phyloP scores from a whole-genome alignment of 129 eudicot species.

The Rutidosis leptorrhynchoides region DNA sequence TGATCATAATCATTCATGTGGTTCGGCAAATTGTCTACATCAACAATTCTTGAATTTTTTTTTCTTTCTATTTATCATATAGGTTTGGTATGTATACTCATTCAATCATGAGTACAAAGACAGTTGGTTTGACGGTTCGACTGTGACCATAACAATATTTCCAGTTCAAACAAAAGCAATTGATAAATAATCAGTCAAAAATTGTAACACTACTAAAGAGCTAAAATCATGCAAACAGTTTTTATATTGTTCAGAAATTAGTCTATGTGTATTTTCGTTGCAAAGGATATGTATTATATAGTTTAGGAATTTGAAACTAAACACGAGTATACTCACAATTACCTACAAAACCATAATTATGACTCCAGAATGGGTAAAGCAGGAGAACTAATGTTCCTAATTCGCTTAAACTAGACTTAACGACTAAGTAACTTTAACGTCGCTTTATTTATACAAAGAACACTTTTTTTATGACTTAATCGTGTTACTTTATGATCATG shows the following conservation, averaged over 20 bases:
- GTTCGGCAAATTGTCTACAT: background rate
- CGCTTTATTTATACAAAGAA: background rate
- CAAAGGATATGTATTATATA: background rate
- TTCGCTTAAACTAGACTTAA: background rate
- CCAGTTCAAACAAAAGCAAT: background rate
- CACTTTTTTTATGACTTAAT: background rate
- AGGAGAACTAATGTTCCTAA: background rate
- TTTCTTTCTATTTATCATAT: too few relatives aligned
- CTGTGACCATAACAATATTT: background rate
- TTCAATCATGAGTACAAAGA: background rate
- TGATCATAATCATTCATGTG: background rate
- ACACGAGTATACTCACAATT: background rate
- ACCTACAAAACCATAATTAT: background rate
- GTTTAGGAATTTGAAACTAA: background rate
- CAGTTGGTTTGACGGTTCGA: background rate
- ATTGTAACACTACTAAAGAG: background rate
- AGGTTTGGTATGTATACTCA: background rate
- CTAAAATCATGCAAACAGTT: background rate
- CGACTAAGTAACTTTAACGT: background rate
- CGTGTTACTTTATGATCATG: background rate
- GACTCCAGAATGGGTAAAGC: background rate
- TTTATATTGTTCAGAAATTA: background rate
- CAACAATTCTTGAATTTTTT: background rate
- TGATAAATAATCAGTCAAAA: background rate
- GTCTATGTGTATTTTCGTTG: background rate